Evolutionary conservation across 2,329 filamentous ascomycete species (phyloP), one percentile per base, ranked within the genome.

Genomic region (Fusarium stilboides): DNA sequence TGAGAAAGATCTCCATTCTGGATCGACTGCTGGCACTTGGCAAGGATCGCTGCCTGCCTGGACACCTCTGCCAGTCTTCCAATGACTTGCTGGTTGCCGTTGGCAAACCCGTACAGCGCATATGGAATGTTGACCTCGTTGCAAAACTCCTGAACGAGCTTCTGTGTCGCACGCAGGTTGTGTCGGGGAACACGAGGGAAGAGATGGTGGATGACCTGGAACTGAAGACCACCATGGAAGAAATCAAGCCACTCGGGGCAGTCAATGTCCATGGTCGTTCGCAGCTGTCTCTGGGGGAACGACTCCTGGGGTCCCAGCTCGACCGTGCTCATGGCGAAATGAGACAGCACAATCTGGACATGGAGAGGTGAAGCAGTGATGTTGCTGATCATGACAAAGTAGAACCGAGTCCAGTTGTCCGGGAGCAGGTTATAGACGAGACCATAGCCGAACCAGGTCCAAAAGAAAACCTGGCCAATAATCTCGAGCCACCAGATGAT

Each of bases 181-280:
- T 97, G 94, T 42, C 94, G 86, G 12, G 94, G 94, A 65, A 97
- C 89, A 13, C 94, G 88, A 3, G 94, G 94, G 76, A 91, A 97
- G 22, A 97, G 82, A 77, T 97, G 94, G 76, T 97, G 94, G 52
- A 97, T 91, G 9, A 91, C 93, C 79, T 97, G 94, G 79, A 97
- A 97, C 78, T 97, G 94, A 65, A 97, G 82, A 6, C 94, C 94
- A 22, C 94, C 94, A 73, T 97, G 94, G 79, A 97, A 88, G 77
- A 94, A 97, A 77, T 97, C 94, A 14, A 97, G 84, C 94, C 94
- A 97, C 14, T 87, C 84, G 1, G 94, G 93, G 76, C 94, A 97
- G 77, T 96, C 93, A 22, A 97, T 90, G 69, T 97, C 94, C 94
- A 97, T 97, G 14, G 94, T 97, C 1, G 94, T 97, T 71, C 94